Base-by-base conservation (phyloP, 73 alveolate species). In the Tetrahymena malaccensis region DNA sequence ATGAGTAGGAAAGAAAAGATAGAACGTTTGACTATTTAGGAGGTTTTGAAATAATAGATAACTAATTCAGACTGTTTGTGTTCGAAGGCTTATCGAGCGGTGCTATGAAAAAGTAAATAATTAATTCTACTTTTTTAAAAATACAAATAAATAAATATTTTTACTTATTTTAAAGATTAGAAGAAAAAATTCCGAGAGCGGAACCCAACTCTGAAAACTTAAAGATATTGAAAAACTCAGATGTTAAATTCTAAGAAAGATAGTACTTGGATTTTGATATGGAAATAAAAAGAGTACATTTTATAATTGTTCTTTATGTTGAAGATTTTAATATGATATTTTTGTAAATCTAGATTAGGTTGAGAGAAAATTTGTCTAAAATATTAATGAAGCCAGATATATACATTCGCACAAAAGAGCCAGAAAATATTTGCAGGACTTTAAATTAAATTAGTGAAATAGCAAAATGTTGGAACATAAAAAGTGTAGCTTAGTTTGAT, bases 51-150 rank as follows among this genome's bases (percentile, higher is more conserved):
- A 94, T 97, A n/a, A 96, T 97, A 96, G 98, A 97, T 85, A 43
- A 85, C 40, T 98, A 97, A 94, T 95, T 93, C 93, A 96, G 98
- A 95, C 96, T 97, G 84, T 57, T 96, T 58, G 96, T 96, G 16
- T 35, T 97, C 85, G 98, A 97, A 96, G 98, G 98, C 43, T 97
- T 97, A 19, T 97, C 97, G 37, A 98, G 98, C 8, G 94, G 93
- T 43, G 98, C 97, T 11, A 70, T 70, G 89, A 70, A 70, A 11
- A 97, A 95, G 97, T 93, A 95, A 43, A 1, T 50, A 11, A 11
- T 50, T 50, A 70, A 70, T 70, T 70, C 89, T 70, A 70, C 89
- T 70, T 70, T 70, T 22, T 70, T 4, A 25, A 3, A 22, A 25
- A 27, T 70, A 3, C 4, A 27, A 70, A 4, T n/a, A n/a, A 70